Percentiles rank a stretch among this genome's conserved stretches.
phyloP scores from a whole-genome alignment of 2,329 filamentous ascomycete genomes.

The Blastomyces parvus region DNA sequence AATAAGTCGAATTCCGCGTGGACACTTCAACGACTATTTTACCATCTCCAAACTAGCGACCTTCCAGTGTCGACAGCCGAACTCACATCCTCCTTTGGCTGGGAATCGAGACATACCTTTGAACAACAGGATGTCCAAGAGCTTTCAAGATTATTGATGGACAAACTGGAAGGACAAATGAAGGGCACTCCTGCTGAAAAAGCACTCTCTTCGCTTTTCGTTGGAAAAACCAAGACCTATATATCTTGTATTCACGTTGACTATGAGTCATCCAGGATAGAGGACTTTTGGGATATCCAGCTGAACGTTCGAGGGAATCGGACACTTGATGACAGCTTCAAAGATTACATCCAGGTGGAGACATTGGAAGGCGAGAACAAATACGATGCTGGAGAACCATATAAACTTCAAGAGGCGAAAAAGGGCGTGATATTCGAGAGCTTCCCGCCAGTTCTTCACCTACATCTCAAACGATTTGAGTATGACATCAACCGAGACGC shows the following conservation, averaged over 20 bases:
- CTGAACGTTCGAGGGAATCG: slow-evolving; percentile 93
- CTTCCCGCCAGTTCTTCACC: slow-evolving; percentile 35
- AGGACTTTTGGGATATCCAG: slow-evolving; percentile 99
- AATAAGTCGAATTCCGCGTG: slow-evolving; percentile 82
- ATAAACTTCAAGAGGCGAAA: slow-evolving; percentile 89
- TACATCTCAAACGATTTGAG: slow-evolving; percentile 66
- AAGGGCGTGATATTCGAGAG: slow-evolving; percentile 96
- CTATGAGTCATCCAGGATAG: slow-evolving; percentile 88
- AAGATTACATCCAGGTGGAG: slow-evolving; percentile 92
- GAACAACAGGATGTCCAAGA: slow-evolving; percentile 99
- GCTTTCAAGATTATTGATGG: slow-evolving; percentile 91
- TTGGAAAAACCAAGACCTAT: slow-evolving; percentile 97
- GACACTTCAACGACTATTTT: slow-evolving; percentile 86
- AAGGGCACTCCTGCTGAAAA: slow-evolving; percentile 90
- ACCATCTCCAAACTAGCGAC: slow-evolving; percentile 80
- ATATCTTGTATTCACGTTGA: slow-evolving; percentile 98
- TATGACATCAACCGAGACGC: slow-evolving; percentile 93
- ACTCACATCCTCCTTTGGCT: slow-evolving; percentile 91
- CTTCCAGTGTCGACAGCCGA: slow-evolving; percentile 81
- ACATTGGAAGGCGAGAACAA: slow-evolving; percentile 98
- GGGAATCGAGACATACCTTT: slow-evolving; percentile 96
- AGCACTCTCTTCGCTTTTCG: slow-evolving; percentile 80
- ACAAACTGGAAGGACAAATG: slow-evolving; percentile 95
- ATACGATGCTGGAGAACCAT: slow-evolving; percentile 82
- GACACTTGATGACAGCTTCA: slow-evolving; percentile 86